Conservation (phyloP, 1,284 basidiomycete species). For the Pseudozyma flocculosa region DNA sequence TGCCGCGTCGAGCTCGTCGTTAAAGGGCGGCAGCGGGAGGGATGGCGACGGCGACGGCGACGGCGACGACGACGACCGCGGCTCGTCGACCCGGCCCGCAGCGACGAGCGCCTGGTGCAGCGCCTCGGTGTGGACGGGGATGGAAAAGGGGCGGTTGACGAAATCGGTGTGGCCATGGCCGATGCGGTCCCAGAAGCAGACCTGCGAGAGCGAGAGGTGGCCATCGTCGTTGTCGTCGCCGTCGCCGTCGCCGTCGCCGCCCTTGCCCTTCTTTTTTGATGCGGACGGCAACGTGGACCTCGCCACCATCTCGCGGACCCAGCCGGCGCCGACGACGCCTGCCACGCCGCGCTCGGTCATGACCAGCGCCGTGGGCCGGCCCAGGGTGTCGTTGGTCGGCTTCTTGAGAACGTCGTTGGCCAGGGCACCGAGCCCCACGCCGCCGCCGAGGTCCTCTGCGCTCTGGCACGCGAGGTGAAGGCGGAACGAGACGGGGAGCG, state of each 20-base stretch:
- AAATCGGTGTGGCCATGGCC: conserved; percentile 40
- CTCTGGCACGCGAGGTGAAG: conserved; percentile 37
- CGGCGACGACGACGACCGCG: neutral
- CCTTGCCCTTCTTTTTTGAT: conserved; percentile 1
- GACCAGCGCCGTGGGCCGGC: conserved; percentile 37
- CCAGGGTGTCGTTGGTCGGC: conserved; percentile 2
- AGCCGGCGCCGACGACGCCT: conserved; percentile 30
- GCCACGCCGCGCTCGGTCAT: conserved; percentile 40
- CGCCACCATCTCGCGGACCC: conserved; percentile 41
- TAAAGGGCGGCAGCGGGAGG: too few relatives aligned
- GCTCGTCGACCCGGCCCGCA: conserved; percentile 13
- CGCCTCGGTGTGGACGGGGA: conserved; percentile 25
- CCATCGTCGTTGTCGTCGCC: conserved; percentile 34
- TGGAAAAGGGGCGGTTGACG: conserved; percentile 21
- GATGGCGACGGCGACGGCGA: too few relatives aligned
- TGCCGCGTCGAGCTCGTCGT: too few relatives aligned
- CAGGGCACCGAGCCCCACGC: too few relatives aligned
- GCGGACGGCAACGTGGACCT: conserved; percentile 2
- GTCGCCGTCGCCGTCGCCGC: neutral
- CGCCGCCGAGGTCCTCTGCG: conserved; percentile 8
- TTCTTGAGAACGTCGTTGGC: conserved; percentile 6
- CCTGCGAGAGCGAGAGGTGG: conserved; percentile 31
- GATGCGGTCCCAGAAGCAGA: conserved; percentile 43
- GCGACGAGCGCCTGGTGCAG: conserved; percentile 25
- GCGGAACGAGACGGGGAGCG: conserved; percentile 29